Evolutionary conservation across 305 asterid species (phyloP), one percentile per base, ranked within the genome.

Genomic region (Fraxinus xanthoxyloides): DNA sequence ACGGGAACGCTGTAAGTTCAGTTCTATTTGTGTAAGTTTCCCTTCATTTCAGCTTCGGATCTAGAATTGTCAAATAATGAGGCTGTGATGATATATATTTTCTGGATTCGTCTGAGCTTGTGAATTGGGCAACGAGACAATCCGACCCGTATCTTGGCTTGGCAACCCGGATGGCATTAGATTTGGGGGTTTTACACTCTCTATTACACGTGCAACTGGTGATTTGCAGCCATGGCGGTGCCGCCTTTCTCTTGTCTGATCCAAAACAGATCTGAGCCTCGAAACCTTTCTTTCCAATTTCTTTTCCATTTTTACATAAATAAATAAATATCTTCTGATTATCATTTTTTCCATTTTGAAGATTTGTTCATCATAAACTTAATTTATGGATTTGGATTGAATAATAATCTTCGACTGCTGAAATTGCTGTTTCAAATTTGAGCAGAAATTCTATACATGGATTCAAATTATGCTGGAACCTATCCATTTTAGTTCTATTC

Each of bases 141-240:
- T 34, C 21, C 21, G 79, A 77, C 51, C 83, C 63, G 80, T 35
- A 76, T 81, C 85, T 83, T 83, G 85, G 82, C 51, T 31, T 65
- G 80, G 81, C 84, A 51, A 65, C 61, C 84, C 77, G 72, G 78
- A 77, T 70, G 78, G 79, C 77, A 32, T 34, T 23, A 19, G 28
- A 70, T 32, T 19, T 51, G 63, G 35, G 72, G 36, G 73, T 34
- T 72, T 70, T 51, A 15, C 17, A 13, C 21, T 5, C 63, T 51
- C 63, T 3, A 13, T 48, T 24, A 5, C 54, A 34, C 67, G 31
- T 35, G 79, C 85, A 72, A 77, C 61, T 32, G 76, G 86, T 46
- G 38, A 26, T 79, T 69, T 80, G 84, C 84, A 70, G 76, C 85
- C 83, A 82, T 81, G 85, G 83, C 81, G 26, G 51, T 74, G 72